phyloP scores from a whole-genome alignment of 2,329 filamentous ascomycete genomes.

The Orbilia brochopaga region DNA sequence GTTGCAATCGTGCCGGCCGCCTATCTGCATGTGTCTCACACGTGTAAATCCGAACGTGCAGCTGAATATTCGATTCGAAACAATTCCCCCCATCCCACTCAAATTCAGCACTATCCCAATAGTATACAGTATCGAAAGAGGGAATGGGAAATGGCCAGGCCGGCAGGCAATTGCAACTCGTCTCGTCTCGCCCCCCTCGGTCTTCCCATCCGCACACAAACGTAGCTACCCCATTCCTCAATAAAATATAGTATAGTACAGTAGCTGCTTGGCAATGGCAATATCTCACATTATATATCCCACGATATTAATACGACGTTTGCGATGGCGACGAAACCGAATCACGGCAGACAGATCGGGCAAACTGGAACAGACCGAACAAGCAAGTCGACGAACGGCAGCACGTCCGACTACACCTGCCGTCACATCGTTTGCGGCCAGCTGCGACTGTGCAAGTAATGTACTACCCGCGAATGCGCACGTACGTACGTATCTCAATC shows the following conservation, averaged over 20 bases:
- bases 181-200: background rate
- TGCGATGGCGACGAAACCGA: no score
- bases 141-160: background rate
- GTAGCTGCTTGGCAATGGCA: no score
- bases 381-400: constrained; percentile 34
- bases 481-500: no score
- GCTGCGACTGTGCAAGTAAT: no score
- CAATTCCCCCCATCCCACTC: no score
- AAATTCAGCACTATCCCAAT: no score
- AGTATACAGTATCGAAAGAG: background rate
- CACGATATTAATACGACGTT: no score
- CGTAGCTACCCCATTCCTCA: background rate
- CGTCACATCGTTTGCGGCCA: no score
- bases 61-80: background rate
- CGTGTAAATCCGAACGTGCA: background rate
- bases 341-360: background rate
- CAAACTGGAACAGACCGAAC: constrained; percentile 30
- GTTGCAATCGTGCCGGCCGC: background rate
- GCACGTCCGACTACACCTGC: background rate
- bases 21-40: background rate
- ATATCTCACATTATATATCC: no score
- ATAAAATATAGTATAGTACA: no score
- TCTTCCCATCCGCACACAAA: background rate
- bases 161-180: background rate
- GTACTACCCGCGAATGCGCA: no score